Evolutionary conservation across 345 rosid genomes (phyloP), one percentile per base, ranked within the genome.

Genomic region (Fremontodendron californicum): DNA sequence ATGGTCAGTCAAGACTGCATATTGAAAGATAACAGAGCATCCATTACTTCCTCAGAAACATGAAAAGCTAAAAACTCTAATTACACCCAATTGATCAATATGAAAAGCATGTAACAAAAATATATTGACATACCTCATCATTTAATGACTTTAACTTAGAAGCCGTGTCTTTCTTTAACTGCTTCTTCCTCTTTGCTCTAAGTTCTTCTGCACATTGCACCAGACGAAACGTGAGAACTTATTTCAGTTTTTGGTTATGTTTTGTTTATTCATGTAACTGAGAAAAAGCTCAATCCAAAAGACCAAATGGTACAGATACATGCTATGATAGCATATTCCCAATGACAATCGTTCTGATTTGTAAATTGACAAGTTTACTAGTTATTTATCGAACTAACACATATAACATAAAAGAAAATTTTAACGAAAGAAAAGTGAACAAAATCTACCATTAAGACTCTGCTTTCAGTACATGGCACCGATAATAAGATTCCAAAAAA

Each of bases 141-240:
- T 94, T 97, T 81, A 88, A 62, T 49, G 97, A 94, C 87, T 96
- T 96, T 63, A 92, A 81, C 79, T 96, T 96, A 54, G 94, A 88
- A 79, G 98, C 97, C 21, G 93, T 89, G 84, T 94, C 94, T 88
- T 96, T 96, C 92, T 91, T 96, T 85, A 96, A 84, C 81, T 89
- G 98, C 79, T 92, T 96, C 88, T 89, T 96, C 87, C 99, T 87
- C 84, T 92, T 96, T 77, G 90, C 87, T 78, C 79, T 85, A 89
- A 96, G 98, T 85, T 96, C 98, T 21, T 89, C 99, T 96, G 97
- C 89, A 81, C 67, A 67, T 77, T 77, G 33, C 42, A 69, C n/a
- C 42, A 25, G 23, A 77, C 11, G n/a, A 27, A 54, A 67, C 31
- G 13, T 76, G 52, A 55, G 74, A 35, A 54, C 21, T 45, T 39